phyloP scores from a whole-genome alignment of 129 eudicot species.

The Ambrosia trifida region DNA sequence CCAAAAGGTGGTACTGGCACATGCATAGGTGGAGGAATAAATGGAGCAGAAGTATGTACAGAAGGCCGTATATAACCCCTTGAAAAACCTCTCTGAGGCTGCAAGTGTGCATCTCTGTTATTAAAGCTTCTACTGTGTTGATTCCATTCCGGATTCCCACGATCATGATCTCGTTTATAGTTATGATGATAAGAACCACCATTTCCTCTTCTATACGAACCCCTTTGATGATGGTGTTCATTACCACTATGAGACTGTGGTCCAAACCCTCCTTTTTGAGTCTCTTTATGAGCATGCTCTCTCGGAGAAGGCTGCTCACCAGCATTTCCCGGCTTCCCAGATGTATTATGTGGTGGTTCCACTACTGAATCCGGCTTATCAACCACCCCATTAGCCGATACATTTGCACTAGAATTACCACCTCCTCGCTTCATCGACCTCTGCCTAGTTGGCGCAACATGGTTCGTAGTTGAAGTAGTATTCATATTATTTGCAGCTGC shows the following conservation, averaged over 20 bases:
- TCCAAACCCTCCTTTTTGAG: conserved; percentile 56
- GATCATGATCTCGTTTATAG: conserved; percentile 75
- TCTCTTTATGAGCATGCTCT: conserved; percentile 53
- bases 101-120: conserved; percentile 58
- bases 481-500: conserved; percentile 34
- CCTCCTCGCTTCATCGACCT: conserved; percentile 66
- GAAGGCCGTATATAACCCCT: conserved; percentile 57
- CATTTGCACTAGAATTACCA: conserved; percentile 42
- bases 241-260: conserved; percentile 50
- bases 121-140: conserved; percentile 55
- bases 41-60: conserved; percentile 47
- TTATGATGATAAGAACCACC: conserved; percentile 61
- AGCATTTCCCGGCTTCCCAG: conserved; percentile 40
- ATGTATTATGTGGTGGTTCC: conserved; percentile 32
- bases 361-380: conserved; percentile 44
- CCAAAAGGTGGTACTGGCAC: conserved; percentile 55
- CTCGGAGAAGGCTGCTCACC: conserved; percentile 49
- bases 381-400: conserved; percentile 53
- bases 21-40: conserved; percentile 49
- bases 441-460: conserved; percentile 51
- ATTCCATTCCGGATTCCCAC: conserved; percentile 80
- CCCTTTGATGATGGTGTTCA: conserved; percentile 60
- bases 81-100: conserved; percentile 51
- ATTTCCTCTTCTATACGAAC: conserved; percentile 57
- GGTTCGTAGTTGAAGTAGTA: conserved; percentile 47